Conservation (phyloP, 176 grass and related monocot genomes). For the Rhipidocladum racemiflorum region DNA sequence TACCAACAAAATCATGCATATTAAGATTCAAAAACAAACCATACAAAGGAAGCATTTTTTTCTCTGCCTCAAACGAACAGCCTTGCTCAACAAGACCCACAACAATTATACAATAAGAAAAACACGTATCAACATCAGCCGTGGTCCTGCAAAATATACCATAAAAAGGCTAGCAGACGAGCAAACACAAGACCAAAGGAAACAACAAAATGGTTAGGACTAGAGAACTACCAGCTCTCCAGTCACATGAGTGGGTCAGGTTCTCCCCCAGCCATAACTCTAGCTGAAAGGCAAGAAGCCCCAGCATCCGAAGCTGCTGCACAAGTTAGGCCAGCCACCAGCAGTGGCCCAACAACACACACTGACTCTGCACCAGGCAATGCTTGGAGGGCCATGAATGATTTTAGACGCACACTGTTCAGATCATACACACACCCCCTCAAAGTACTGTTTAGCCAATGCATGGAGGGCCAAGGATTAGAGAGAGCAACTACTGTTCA, state of each 20-base stretch:
- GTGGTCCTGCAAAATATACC: conserved; percentile 13
- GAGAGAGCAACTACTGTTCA: conserved; percentile 6
- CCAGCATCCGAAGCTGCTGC: conserved; percentile 21
- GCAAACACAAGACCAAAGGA: not conserved
- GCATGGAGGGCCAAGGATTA: conserved; percentile 5
- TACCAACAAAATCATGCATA: not conserved
- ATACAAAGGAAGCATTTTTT: not conserved
- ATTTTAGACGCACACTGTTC: conserved; percentile 28
- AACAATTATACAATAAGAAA: not conserved
- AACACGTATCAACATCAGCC: not conserved
- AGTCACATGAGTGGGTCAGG: conserved; percentile 27
- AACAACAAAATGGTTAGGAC: conserved; percentile 31
- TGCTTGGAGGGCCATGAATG: conserved; percentile 15
- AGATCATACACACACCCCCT: not conserved
- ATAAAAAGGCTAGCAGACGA: conserved; percentile 20
- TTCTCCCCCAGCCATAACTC: conserved; percentile 28
- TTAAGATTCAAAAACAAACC: not conserved
- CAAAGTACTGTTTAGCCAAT: not conserved
- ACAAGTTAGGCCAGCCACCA: conserved; percentile 26
- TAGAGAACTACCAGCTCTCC: conserved; percentile 1
- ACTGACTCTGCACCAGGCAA: conserved; percentile 1
- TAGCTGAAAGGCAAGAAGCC: not conserved
- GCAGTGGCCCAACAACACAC: conserved; percentile 20
- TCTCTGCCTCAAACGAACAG: not conserved
- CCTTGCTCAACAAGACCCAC: not conserved